Base-by-base conservation (phyloP, 2,329 filamentous ascomycete genomes). In the Fusarium odoratissimum region DNA sequence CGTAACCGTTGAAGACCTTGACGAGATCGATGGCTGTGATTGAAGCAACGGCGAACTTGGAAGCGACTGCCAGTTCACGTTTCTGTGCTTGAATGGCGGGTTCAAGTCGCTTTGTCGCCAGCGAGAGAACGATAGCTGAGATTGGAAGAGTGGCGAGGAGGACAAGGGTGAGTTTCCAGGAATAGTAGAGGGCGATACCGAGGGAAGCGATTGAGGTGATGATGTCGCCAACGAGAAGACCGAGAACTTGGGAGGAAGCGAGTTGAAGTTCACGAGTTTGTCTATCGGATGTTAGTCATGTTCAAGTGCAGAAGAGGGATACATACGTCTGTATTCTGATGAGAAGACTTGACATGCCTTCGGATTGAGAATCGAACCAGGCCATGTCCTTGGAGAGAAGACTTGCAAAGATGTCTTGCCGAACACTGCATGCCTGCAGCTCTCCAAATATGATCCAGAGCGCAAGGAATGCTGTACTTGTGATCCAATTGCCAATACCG, bases 111-210 rank as follows among this genome's bases (percentile, higher is more conserved):
- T 84, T 84, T 5, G 91, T 91, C 4, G 93, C 83, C 14, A 91
- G 81, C 3, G 84, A 85, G 3, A 96, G 85, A 3, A 91, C 77
- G 2, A 89, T 64, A 5, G 89, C 84, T 9, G 93, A 90, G 2
- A 95, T 69, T 0, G 95, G 94, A 0, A 95, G 85, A 0, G 91
- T 92, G 1, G 92, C 88, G 6, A 97, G 84, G 16, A 95, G 91
- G 6, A 97, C 91, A 1, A 97, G 84, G 0, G 95, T 95, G 21
- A 98, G 86, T 69, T 91, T 91, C 94, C 93, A 98, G 0, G 93
- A 96, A 75, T 89, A 92, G 79, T 90, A 92, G 35, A 98, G 87
- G 0, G 95, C 94, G 3, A 98, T 84, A 1, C 83, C 84, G 3
- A 97, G 82, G 13, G 92, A 92, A 8, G 89, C 88, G 8, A 91